A percentile compares a stretch with the other conserved stretches of the same genome.
These are phyloP conservation scores for Hypoxylon cercidicola DNA, from an alignment of 495 filamentous ascomycete genomes.

Conservation along the genomic window DNA sequence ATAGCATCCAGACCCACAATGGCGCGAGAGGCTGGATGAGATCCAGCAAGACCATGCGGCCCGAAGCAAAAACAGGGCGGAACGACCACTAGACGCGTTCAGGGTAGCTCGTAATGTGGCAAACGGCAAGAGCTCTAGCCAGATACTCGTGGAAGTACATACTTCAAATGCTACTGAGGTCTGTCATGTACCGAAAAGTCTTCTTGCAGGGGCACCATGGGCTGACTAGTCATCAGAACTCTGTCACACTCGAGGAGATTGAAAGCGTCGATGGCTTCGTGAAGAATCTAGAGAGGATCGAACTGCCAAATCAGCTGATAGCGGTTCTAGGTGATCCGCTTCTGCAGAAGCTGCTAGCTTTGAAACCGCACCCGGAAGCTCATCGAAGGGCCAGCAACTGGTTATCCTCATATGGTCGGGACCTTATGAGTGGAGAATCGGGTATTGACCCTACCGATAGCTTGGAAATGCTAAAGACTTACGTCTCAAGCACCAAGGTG, in stretches of 20 bases:
- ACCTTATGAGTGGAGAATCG: slow-evolving; percentile 65
- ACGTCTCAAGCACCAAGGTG: slow-evolving; percentile 74
- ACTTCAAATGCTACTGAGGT: slow-evolving; percentile 78
- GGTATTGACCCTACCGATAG: slow-evolving; percentile 63
- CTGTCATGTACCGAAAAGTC: slow-evolving; percentile 16
- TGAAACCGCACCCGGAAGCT: slow-evolving; percentile 69
- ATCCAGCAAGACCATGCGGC: slow-evolving; percentile 71
- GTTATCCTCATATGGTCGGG: slow-evolving; percentile 68
- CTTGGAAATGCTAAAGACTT: slow-evolving; percentile 66
- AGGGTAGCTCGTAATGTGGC: slow-evolving; percentile 61
- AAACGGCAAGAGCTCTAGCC: slow-evolving; percentile 50
- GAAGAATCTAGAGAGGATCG: slow-evolving; percentile 78
- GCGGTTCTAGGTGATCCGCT: slow-evolving; percentile 79
- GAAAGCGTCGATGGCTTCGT: slow-evolving; percentile 78
- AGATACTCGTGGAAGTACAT: slow-evolving; percentile 76
- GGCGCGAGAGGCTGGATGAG: slow-evolving; percentile 72
- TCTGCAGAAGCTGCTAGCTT: slow-evolving; percentile 76
- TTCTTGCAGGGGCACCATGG: slow-evolving; percentile 1
- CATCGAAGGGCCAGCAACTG: slow-evolving; percentile 71
- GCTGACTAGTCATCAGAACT: slow-evolving; percentile 55
- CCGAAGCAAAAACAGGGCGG: slow-evolving; percentile 49
- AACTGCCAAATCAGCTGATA: slow-evolving; percentile 82
- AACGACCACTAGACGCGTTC: slow-evolving; percentile 58
- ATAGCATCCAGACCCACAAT: slow-evolving; percentile 80
- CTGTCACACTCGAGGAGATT: slow-evolving; percentile 81